phyloP scores from a whole-genome alignment of 1,284 basidiomycete genomes.

The Ceratobasidium sp. region DNA sequence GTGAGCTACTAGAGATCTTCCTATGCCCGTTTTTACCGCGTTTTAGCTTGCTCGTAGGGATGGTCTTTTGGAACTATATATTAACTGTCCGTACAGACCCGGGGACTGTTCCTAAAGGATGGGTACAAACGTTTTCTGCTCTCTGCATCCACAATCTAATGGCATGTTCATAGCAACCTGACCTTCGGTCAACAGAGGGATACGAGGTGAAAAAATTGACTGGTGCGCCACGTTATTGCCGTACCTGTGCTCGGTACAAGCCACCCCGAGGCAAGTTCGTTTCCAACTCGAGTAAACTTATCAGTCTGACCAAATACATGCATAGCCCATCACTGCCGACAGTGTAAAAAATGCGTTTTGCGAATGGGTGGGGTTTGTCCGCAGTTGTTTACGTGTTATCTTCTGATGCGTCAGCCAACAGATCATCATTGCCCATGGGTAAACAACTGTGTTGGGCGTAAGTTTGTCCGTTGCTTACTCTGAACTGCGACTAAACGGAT shows the following conservation, averaged over 20 bases:
- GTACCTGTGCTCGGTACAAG: constrained; percentile 76
- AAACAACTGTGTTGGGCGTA: constrained; percentile 87
- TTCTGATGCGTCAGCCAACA: constrained; percentile 47
- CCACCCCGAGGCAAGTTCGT: constrained; percentile 59
- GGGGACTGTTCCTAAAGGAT: constrained; percentile 78
- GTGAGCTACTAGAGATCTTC: constrained; percentile 48
- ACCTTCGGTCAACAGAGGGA: constrained; percentile 69
- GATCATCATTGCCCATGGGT: constrained; percentile 94
- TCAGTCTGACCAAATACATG: background rate
- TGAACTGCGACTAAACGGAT: background rate
- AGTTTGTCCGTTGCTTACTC: background rate
- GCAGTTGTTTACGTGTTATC: constrained; percentile 34
- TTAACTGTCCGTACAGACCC: constrained; percentile 83
- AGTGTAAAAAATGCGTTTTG: constrained; percentile 84
- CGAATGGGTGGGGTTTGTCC: constrained; percentile 69
- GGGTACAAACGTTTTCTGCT: constrained; percentile 61
- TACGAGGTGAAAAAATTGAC: constrained; percentile 89
- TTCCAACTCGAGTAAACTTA: background rate
- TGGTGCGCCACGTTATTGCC: constrained; percentile 80
- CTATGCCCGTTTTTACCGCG: constrained; percentile 24
- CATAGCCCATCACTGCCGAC: constrained; percentile 83
- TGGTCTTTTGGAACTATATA: constrained; percentile 88
- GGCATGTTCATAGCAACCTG: constrained; percentile 65
- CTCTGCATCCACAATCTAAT: background rate
- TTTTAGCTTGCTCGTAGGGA: constrained; percentile 70